Base-by-base conservation (phyloP, 2,329 filamentous ascomycete genomes). In the Lasiodiplodia theobromae region DNA sequence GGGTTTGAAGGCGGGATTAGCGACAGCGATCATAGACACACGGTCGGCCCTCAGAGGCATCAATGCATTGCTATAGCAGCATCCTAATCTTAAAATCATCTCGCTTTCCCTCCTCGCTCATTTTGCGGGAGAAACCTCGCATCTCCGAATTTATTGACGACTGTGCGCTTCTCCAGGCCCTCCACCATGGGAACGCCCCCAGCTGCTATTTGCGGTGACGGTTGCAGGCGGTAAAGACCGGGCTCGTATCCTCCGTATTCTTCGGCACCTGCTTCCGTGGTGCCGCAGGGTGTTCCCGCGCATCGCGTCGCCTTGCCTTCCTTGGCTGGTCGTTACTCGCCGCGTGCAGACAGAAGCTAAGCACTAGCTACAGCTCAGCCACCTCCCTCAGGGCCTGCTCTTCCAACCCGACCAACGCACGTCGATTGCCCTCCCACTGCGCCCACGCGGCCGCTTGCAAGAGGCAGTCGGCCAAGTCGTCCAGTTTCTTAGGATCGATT, bases 401-500 rank as follows among this genome's bases (percentile, higher is more conserved):
- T 3, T 47, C 60, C 68, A 69, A 51, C 28, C 72, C 71, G 28
- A 70, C 53, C 69, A 76, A 70, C 57, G 68, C 67, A 28, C 68
- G 51, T 23, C 78, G 70, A 72, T 91, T 91, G 72, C 84, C 81
- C 75, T 93, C 88, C 93, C 93, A 96, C 70, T 89, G 85, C 47
- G 93, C 78, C 89, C 91, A 95, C 2, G 92, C 89, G 69, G 93
- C 84, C 2, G 89, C 93, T 77, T 96, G 93, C 66, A 96, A 77
- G 31, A 96, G 80, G 76, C 90, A 92, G 81, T 96, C 93, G 0
- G 92, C 91, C 62, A 96, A 80, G 81, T 96, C 93, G 78, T 96
- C 93, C 66, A 95, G 78, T 78, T 96, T 96, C 31, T 64, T 64
- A 31, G 60, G 60, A 31, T 52, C 60, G n/a, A 31, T 28, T 52